Evolutionary conservation across 345 rosid genomes (phyloP).

Genomic region (Murraya paniculata): DNA sequence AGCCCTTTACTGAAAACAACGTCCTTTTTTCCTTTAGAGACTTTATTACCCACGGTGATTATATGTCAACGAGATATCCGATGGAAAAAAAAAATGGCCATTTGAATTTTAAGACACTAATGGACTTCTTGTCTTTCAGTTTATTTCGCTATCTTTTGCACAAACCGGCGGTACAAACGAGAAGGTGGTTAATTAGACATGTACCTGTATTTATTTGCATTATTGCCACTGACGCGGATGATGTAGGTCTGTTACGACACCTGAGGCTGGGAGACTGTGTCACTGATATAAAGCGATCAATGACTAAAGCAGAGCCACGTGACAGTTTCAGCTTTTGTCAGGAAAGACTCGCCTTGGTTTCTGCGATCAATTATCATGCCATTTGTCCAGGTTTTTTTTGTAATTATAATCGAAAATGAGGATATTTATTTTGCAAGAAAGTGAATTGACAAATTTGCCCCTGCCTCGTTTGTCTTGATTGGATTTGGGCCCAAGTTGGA

Average conservation of each 20-base stretch:
- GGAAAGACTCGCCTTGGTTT: not conserved
- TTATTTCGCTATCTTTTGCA: not conserved
- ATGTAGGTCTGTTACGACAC: not conserved
- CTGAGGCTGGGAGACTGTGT: too few relatives aligned
- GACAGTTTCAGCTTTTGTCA: conserved; percentile 10
- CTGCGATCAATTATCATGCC: not conserved
- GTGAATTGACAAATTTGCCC: not conserved
- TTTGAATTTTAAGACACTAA: not conserved
- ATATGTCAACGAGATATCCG: too few relatives aligned
- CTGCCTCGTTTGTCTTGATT: not conserved
- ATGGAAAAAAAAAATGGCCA: not conserved
- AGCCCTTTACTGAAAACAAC: not conserved
- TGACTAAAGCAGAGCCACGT: not conserved
- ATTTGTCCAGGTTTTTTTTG: not conserved
- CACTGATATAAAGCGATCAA: not conserved
- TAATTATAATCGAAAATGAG: not conserved
- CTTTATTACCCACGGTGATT: not conserved
- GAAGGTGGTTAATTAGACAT: not conserved
- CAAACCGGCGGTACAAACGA: not conserved
- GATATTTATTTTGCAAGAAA: too few relatives aligned
- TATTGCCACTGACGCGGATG: conserved; percentile 4
- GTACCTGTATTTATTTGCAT: not conserved
- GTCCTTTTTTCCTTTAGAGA: not conserved
- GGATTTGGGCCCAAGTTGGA: not conserved
- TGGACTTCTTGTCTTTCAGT: not conserved